A percentile compares a stretch with the other conserved stretches of the same genome.
These are phyloP conservation scores for Pleurotus citrinopileatus DNA, from an alignment of 768 basidiomycete genomes.

Conservation along the genomic window DNA sequence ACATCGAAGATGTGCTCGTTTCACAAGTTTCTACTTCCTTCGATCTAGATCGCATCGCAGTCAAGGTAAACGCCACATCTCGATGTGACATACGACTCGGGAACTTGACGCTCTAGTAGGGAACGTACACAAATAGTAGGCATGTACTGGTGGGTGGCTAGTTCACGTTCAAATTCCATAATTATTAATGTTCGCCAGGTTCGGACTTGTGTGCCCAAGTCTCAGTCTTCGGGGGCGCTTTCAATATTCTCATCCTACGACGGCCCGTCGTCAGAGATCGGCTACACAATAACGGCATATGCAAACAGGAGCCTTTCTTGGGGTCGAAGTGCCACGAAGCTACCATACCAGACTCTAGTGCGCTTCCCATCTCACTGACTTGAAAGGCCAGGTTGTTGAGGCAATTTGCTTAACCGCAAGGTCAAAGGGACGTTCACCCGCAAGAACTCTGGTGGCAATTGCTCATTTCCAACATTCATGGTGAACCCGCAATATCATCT, in stretches of 20 bases:
- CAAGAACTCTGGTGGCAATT: slow-evolving; percentile 83
- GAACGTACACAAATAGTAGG: slow-evolving; percentile 51
- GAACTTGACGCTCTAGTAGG: slow-evolving; percentile 28
- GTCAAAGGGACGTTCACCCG: slow-evolving; percentile 58
- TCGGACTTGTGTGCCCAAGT: slow-evolving; percentile 31
- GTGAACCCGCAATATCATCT: slow-evolving; percentile 87
- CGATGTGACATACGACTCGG: not conserved
- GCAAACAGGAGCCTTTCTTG: slow-evolving; percentile 42
- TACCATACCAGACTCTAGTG: slow-evolving; percentile 42
- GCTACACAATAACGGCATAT: slow-evolving; percentile 68
- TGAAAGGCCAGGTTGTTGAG: not conserved
- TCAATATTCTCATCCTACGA: slow-evolving; percentile 69
- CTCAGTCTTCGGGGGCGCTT: slow-evolving; percentile 37
- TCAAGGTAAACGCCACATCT: slow-evolving; percentile 6
- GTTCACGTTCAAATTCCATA: not conserved
- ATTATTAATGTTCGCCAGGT: slow-evolving; percentile 22
- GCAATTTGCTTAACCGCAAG: slow-evolving; percentile 29
- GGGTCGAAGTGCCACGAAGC: slow-evolving; percentile 37
- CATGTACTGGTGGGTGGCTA: slow-evolving; percentile 39
- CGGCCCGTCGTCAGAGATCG: slow-evolving; percentile 54
- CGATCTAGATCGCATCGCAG: slow-evolving; percentile 7
- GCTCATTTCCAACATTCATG: slow-evolving; percentile 78
- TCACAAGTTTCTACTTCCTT: not conserved
- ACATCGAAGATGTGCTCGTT: slow-evolving; percentile 18
- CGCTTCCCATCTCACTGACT: not conserved